Evolutionary conservation across 208 protist species (phyloP).

Genomic region (Sergeia podlipaevii): DNA sequence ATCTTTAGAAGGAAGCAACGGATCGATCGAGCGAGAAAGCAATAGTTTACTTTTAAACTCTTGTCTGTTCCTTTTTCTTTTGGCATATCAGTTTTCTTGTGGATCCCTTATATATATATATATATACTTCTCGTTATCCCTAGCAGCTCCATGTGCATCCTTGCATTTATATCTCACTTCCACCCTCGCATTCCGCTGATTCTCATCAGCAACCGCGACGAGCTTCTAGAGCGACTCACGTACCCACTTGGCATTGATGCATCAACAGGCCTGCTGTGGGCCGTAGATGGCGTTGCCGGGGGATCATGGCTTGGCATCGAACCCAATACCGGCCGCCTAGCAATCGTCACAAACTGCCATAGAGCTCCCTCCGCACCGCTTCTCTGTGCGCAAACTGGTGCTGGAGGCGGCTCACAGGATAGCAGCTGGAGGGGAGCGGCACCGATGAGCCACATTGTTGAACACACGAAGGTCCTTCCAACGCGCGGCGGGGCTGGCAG

Average conservation of each 20-base stretch:
- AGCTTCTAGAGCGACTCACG: constrained; percentile 36
- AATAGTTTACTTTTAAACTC: neutral
- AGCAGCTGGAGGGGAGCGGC: constrained; percentile 43
- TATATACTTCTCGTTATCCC: constrained; percentile 2
- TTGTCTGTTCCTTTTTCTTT: neutral
- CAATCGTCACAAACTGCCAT: constrained; percentile 55
- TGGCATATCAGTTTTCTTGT: neutral
- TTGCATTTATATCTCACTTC: constrained; percentile 43
- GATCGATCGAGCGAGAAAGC: no score
- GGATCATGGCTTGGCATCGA: constrained; percentile 74
- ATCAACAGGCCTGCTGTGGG: constrained; percentile 35
- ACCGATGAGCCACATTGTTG: constrained; percentile 29
- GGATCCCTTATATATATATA: constrained; percentile 1
- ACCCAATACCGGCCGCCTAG: constrained; percentile 33
- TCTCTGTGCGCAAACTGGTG: neutral
- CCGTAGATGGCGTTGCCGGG: constrained; percentile 37
- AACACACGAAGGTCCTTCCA: constrained; percentile 26
- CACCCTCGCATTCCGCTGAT: constrained; percentile 54
- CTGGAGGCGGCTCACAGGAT: no score
- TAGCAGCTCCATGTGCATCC: constrained; percentile 46
- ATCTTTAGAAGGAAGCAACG: no score
- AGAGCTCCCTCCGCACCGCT: constrained; percentile 39
- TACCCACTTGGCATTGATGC: constrained; percentile 22
- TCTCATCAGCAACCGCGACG: constrained; percentile 59
- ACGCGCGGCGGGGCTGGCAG: constrained; percentile 1